Base-by-base conservation (phyloP, 345 rosid species). In the Aethionema arabicum region DNA sequence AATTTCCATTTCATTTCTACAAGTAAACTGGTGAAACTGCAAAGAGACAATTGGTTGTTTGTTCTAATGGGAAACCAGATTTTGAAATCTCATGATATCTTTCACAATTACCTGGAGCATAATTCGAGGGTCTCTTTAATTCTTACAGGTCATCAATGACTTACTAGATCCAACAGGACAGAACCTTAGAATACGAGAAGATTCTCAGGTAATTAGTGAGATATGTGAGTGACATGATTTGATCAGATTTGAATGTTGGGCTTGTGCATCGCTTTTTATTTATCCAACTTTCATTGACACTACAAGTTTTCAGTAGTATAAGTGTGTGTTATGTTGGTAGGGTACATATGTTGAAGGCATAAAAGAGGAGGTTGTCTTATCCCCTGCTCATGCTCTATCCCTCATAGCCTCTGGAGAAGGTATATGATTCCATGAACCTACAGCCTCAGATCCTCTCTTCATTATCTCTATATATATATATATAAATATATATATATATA, bases 361-460 rank as follows among this genome's bases (percentile, higher is more conserved):
- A 16, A 89, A 92, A 72, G 98, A 86, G 72, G 98, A 92, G 84
- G 96, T 92, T 75, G 93, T 92, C 63, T 67, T 92, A 56, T 92
- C 98, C 65, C 98, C 96, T 65, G 96, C 95, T 56, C 98, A 92
- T 74, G 98, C 89, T 55, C 83, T 88, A 71, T 92, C 98, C 70
- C 79, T 92, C 76, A 88, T 92, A 72, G 98, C 98, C 60, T 66
- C 95, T 57, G 98, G 98, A 61, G 96, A 92, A 92, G 98, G 96
- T 89, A 76, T 65, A 52, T 32, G 43, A 46, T 53, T 43, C 35
- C 50, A 32, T 29, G 47, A 35, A 56, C 40, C 47, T 56, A 36
- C 42, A 29, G 55, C 32, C 11, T 29, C 29, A 31, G 49, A 52
- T 49, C 48, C 32, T 43, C 37, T 40, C n/a, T 60, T 4, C 7